Evolutionary conservation across 495 filamentous ascomycete genomes (phyloP).

Genomic region (Neurospora sp.): DNA sequence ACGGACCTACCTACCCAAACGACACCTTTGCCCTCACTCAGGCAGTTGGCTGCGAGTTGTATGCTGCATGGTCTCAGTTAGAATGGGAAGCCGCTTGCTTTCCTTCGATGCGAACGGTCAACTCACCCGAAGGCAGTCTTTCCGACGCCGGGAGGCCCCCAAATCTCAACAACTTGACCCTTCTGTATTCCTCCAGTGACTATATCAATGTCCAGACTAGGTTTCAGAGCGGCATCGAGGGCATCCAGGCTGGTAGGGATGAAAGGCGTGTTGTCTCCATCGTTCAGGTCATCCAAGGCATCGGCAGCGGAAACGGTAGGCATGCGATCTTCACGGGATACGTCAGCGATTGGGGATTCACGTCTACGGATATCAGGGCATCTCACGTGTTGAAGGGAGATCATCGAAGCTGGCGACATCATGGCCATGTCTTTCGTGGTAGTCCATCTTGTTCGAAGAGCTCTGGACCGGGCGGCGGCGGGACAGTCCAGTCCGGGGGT

Average conservation of each 20-base stretch:
- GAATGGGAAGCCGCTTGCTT: not conserved
- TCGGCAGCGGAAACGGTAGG: constrained; percentile 84
- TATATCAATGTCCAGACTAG: constrained; percentile 9
- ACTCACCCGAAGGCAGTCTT: constrained; percentile 75
- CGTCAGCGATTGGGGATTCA: constrained; percentile 3
- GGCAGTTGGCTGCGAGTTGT: constrained; percentile 54
- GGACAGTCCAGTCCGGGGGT: not conserved
- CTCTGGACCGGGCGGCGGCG: not conserved
- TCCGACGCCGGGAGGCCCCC: constrained; percentile 78
- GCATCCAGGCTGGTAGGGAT: constrained; percentile 57
- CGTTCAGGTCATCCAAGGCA: constrained; percentile 56
- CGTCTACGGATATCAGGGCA: not conserved
- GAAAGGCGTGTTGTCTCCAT: constrained; percentile 28
- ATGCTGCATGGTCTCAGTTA: constrained; percentile 38
- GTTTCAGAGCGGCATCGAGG: constrained; percentile 41
- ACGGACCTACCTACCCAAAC: constrained; percentile 88
- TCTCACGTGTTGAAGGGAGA: constrained; percentile 27
- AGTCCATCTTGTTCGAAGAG: constrained; percentile 22
- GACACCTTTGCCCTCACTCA: constrained; percentile 53
- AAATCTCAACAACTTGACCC: constrained; percentile 80
- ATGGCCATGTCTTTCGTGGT: constrained; percentile 35
- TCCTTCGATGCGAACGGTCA: not conserved
- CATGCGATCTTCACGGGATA: constrained; percentile 52
- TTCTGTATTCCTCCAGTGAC: constrained; percentile 49
- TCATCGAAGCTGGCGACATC: constrained; percentile 37